A percentile compares a stretch with the other conserved stretches of the same genome.
Conservation (phyloP, 768 basidiomycete genomes). For the Pholiota microspora region DNA sequence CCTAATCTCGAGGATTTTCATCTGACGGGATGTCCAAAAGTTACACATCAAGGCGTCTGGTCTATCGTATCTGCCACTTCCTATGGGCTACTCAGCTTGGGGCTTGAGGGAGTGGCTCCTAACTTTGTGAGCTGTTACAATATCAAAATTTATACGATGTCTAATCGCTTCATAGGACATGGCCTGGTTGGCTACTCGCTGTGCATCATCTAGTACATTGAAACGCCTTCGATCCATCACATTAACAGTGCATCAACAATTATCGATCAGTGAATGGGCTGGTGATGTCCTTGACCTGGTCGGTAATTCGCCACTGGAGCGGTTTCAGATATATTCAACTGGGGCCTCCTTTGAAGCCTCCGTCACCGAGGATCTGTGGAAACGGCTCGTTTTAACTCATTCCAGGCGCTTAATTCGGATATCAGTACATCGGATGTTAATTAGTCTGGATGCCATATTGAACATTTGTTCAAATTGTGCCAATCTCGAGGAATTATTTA, state of each 20-base stretch:
- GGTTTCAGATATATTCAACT: slow-evolving; percentile 62
- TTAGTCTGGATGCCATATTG: slow-evolving; percentile 46
- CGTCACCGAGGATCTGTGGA: slow-evolving; percentile 50
- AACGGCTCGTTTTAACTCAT: slow-evolving; percentile 46
- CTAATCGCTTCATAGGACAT: slow-evolving; percentile 44
- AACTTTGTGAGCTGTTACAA: slow-evolving; percentile 45
- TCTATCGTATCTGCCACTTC: slow-evolving; percentile 44
- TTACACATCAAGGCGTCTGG: slow-evolving; percentile 60
- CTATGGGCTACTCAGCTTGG: slow-evolving; percentile 49
- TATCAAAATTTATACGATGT: neutral
- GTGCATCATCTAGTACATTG: slow-evolving; percentile 34
- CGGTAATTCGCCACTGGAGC: slow-evolving; percentile 47
- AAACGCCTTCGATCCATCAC: slow-evolving; percentile 53
- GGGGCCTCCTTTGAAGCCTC: slow-evolving; percentile 36
- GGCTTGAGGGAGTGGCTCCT: slow-evolving; percentile 61
- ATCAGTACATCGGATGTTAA: slow-evolving; percentile 62
- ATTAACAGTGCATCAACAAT: slow-evolving; percentile 43
- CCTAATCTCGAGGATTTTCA: slow-evolving; percentile 52
- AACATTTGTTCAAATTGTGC: slow-evolving; percentile 55
- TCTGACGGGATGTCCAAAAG: slow-evolving; percentile 66
- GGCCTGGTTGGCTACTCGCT: slow-evolving; percentile 38
- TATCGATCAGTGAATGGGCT: slow-evolving; percentile 43
- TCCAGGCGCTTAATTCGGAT: slow-evolving; percentile 50
- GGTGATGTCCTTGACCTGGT: slow-evolving; percentile 40
- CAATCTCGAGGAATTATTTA: slow-evolving; percentile 60